These are phyloP conservation scores for Plasmodium chabaudi DNA, from an alignment of 169 alveolate species.

Conservation along the genomic window DNA sequence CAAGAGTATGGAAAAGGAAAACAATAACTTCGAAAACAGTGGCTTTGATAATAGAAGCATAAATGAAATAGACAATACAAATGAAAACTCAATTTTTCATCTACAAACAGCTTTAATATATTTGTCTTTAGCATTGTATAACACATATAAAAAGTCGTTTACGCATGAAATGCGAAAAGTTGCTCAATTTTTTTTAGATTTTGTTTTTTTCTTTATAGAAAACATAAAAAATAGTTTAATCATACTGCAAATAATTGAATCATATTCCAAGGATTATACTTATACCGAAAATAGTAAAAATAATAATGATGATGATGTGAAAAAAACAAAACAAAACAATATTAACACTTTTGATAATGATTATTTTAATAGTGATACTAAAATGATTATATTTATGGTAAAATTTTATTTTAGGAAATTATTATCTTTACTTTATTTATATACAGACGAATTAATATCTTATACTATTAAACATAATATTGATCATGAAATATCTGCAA, in stretches of 20 bases:
- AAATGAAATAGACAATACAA: background rate
- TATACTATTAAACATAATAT: constrained; percentile 63
- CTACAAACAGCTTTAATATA: constrained; percentile 37
- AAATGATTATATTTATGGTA: constrained; percentile 9
- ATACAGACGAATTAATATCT: constrained; percentile 69
- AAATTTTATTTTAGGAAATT: constrained; percentile 67
- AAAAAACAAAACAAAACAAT: background rate
- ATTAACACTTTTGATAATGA: background rate
- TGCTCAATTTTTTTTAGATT: constrained; percentile 66
- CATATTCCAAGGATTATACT: constrained; percentile 11
- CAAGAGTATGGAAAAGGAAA: background rate
- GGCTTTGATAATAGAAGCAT: background rate
- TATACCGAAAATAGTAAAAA: background rate
- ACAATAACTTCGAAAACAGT: background rate
- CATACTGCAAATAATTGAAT: constrained; percentile 60
- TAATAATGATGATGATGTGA: background rate
- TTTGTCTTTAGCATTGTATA: constrained; percentile 29
- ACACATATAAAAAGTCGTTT: constrained; percentile 32
- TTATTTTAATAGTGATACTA: background rate
- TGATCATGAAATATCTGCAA: constrained; percentile 42
- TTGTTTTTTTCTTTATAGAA: constrained; percentile 71
- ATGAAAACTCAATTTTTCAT: background rate
- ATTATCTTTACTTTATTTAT: constrained; percentile 51
- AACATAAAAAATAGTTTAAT: constrained; percentile 75
- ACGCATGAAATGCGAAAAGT: constrained; percentile 70